These are phyloP conservation scores for Botrytis pseudocinerea DNA, from an alignment of 2,329 filamentous ascomycete species.

Conservation along the genomic window DNA sequence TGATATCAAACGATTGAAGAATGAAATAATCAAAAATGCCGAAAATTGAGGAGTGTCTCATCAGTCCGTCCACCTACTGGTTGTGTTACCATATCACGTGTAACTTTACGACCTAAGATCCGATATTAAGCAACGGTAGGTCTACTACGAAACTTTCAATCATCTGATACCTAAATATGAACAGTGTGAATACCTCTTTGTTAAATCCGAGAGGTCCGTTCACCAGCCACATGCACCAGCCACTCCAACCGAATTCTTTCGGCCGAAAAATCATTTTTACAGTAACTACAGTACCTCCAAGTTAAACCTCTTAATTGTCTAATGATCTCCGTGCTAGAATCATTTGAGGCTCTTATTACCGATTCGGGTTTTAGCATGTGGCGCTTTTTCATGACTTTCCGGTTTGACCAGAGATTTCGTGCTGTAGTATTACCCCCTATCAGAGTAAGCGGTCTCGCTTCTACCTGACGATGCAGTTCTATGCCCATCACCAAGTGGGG, in stretches of 20 bases:
- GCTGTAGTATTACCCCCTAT: background rate
- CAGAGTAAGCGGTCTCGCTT: background rate
- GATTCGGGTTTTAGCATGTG: background rate
- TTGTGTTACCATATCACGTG: too few species aligned
- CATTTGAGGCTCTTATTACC: background rate
- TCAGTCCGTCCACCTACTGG: too few species aligned
- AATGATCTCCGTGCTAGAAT: background rate
- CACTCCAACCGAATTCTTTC: background rate
- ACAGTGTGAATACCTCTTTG: background rate
- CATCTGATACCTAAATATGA: too few species aligned
- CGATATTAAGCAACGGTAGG: too few species aligned
- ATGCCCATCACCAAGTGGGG: background rate
- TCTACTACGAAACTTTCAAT: too few species aligned
- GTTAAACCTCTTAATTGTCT: background rate
- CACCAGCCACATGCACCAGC: background rate
- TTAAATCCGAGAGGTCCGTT: background rate
- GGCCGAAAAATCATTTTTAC: background rate
- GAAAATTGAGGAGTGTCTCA: too few species aligned
- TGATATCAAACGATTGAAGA: too few species aligned
- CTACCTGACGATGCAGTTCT: background rate
- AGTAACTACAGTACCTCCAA: background rate
- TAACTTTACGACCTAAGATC: too few species aligned
- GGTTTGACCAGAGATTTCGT: background rate
- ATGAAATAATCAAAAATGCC: too few species aligned
- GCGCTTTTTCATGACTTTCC: background rate